Evolutionary conservation across 139 green algal genomes (phyloP).

Genomic region (Chlamydomonas applanata): DNA sequence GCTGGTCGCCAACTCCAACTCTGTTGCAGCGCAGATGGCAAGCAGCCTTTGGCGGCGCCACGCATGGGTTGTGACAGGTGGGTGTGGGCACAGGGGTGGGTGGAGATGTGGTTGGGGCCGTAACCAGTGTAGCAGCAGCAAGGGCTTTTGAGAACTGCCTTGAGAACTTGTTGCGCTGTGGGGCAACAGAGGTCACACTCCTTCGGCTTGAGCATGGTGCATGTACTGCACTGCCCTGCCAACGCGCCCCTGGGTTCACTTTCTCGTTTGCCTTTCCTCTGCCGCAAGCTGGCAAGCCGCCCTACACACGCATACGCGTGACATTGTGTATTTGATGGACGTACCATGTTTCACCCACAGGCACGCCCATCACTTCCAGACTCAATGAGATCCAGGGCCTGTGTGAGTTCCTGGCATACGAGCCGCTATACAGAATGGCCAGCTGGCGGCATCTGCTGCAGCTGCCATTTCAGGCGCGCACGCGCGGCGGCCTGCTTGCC

Average conservation of each 20-base stretch:
- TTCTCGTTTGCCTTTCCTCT: too few species aligned
- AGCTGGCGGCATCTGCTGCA: slow-evolving; percentile 37
- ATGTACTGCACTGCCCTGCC: too few species aligned
- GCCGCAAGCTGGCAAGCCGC: background rate
- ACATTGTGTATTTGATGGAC: background rate
- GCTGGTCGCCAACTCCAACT: slow-evolving; percentile 56
- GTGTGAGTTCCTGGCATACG: slow-evolving; percentile 54
- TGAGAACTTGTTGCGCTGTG: background rate
- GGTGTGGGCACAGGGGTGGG: background rate
- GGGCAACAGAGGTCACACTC: too few species aligned
- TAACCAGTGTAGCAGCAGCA: too few species aligned
- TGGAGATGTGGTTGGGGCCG: too few species aligned
- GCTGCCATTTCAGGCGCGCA: slow-evolving; percentile 9
- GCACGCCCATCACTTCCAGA: slow-evolving; percentile 20
- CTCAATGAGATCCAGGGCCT: slow-evolving; percentile 43
- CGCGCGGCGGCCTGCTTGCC: slow-evolving; percentile 18
- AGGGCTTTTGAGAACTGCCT: too few species aligned
- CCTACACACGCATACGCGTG: background rate
- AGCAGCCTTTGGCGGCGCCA: slow-evolving; percentile 53
- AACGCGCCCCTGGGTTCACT: too few species aligned
- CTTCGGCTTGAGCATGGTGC: too few species aligned
- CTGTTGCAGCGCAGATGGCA: slow-evolving; percentile 42
- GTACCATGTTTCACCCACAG: slow-evolving; percentile 4
- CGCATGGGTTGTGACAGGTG: slow-evolving; percentile 65
- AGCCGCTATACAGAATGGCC: slow-evolving; percentile 38